These are phyloP conservation scores for Pyricularia pennisetigena DNA, from an alignment of 2,329 filamentous ascomycete genomes.

Conservation along the genomic window DNA sequence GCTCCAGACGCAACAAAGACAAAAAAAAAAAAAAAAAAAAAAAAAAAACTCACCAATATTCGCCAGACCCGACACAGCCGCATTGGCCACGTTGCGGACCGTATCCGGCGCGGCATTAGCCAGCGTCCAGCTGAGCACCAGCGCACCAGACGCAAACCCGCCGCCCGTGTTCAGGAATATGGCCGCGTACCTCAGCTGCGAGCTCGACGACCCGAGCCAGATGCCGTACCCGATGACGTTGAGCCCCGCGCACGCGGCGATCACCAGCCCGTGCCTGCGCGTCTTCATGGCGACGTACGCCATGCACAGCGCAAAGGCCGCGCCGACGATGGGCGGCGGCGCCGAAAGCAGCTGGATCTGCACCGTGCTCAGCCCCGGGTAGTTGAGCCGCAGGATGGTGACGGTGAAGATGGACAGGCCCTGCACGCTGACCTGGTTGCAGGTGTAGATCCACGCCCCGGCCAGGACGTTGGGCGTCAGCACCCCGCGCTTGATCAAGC, in stretches of 20 bases:
- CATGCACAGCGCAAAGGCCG: conserved; percentile 14
- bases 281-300: conserved; percentile 19
- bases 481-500: conserved; percentile 11
- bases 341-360: conserved; percentile 17
- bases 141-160: conserved; percentile 14
- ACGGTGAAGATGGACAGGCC: conserved; percentile 8
- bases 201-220: conserved; percentile 15
- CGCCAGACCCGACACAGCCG: conserved; percentile 15
- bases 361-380: conserved; percentile 13
- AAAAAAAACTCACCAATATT: conserved; percentile 14
- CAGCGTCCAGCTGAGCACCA: conserved; percentile 17
- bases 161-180: conserved; percentile 19
- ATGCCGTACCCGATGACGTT: conserved; percentile 17
- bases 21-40: not conserved
- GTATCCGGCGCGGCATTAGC: conserved; percentile 18
- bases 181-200: conserved; percentile 15
- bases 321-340: conserved; percentile 14
- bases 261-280: conserved; percentile 14
- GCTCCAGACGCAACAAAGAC: not conserved
- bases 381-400: conserved; percentile 12
- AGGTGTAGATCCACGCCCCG: conserved; percentile 15
- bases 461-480: conserved; percentile 16
- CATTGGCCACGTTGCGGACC: conserved; percentile 16
- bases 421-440: conserved; percentile 10
- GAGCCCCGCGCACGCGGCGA: conserved; percentile 13